phyloP scores from a whole-genome alignment of 441 rosid species.

The Macaranga tanarius region DNA sequence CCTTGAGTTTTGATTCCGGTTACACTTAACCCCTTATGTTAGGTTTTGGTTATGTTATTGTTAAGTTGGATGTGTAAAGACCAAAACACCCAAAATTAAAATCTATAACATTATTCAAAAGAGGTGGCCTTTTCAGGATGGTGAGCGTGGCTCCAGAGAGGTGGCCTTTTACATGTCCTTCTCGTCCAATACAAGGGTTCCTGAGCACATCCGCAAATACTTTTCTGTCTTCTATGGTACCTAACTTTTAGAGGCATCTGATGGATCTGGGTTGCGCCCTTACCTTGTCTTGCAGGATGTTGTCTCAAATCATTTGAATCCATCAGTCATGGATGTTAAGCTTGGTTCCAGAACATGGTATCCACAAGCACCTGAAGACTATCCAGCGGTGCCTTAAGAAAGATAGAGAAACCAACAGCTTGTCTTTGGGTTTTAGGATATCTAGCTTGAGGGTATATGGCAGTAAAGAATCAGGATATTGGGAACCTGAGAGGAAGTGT shows the following conservation, averaged over 20 bases:
- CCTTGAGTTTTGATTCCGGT: too few relatives aligned
- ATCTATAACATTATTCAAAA: too few relatives aligned
- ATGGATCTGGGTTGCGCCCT: constrained; percentile 63
- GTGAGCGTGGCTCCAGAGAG: constrained; percentile 68
- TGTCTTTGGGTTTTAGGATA: constrained; percentile 71
- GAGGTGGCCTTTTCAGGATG: constrained; percentile 80
- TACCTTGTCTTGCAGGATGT: constrained; percentile 77
- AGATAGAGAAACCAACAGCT: constrained; percentile 55
- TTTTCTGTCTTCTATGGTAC: constrained; percentile 81
- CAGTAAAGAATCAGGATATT: constrained; percentile 45
- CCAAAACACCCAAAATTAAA: too few relatives aligned
- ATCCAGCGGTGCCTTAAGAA: constrained; percentile 59
- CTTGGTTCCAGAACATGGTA: constrained; percentile 97
- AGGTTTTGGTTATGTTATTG: too few relatives aligned
- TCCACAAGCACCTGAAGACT: constrained; percentile 72
- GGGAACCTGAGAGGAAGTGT: constrained; percentile 66
- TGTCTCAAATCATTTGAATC: constrained; percentile 35
- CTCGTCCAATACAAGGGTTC: constrained; percentile 55
- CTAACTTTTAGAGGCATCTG: constrained; percentile 69
- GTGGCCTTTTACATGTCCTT: constrained; percentile 70
- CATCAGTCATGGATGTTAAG: constrained; percentile 84
- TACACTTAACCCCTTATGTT: too few relatives aligned
- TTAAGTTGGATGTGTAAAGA: too few relatives aligned
- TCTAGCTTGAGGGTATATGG: constrained; percentile 65
- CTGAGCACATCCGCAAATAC: constrained; percentile 60